phyloP scores from a whole-genome alignment of 352 stramenopile species.

The Phytopythium delawarense region DNA sequence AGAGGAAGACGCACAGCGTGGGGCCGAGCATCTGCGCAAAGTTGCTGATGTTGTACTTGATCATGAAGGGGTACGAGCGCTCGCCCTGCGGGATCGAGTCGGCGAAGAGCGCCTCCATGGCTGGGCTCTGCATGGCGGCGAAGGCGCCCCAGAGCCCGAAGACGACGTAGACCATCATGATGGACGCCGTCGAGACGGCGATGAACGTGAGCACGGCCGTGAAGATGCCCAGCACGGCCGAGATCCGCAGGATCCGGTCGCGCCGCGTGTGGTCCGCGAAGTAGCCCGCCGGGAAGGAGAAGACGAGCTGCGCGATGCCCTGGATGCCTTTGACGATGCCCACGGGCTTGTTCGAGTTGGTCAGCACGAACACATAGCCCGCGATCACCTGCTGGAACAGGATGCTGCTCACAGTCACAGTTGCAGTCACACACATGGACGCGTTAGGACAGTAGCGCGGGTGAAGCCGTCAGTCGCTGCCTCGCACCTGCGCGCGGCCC shows the following conservation, averaged over 20 bases:
- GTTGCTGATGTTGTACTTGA: slow-evolving; percentile 82
- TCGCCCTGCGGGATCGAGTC: slow-evolving; percentile 68
- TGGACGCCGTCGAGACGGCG: slow-evolving; percentile 38
- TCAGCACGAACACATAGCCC: slow-evolving; percentile 75
- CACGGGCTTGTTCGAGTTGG: slow-evolving; percentile 67
- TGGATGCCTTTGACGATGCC: slow-evolving; percentile 82
- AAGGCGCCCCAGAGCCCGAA: slow-evolving; percentile 73
- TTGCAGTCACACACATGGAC: too few species aligned
- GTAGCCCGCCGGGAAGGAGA: slow-evolving; percentile 63
- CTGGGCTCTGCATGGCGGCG: slow-evolving; percentile 56
- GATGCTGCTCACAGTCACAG: slow-evolving; percentile 27
- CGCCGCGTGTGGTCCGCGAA: slow-evolving; percentile 64
- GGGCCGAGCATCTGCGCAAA: slow-evolving; percentile 60
- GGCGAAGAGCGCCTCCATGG: slow-evolving; percentile 70
- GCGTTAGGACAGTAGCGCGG: too few species aligned
- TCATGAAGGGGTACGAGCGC: slow-evolving; percentile 70
- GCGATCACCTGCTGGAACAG: slow-evolving; percentile 77
- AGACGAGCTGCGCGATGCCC: slow-evolving; percentile 71
- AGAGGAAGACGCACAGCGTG: slow-evolving; percentile 48
- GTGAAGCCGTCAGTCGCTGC: background rate
- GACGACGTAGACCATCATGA: slow-evolving; percentile 50
- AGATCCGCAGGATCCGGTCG: slow-evolving; percentile 63
- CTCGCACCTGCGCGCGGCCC: slow-evolving; percentile 49
- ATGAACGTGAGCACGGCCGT: slow-evolving; percentile 48
- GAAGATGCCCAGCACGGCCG: slow-evolving; percentile 44